Evolutionary conservation across 345 rosid genomes (phyloP), one percentile per base, ranked within the genome.

Genomic region (Aquilaria sinensis): DNA sequence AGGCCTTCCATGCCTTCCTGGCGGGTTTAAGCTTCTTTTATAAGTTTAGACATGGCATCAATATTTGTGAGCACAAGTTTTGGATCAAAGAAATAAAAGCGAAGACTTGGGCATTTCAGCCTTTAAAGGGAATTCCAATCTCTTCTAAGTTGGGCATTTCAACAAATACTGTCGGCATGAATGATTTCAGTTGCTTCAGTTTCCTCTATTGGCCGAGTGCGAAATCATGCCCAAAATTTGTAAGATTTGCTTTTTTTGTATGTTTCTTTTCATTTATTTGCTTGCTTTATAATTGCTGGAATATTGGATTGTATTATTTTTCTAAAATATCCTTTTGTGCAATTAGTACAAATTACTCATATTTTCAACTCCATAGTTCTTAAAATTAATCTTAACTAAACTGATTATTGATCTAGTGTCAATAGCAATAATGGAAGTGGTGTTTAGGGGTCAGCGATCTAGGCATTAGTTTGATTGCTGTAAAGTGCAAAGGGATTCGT

Each of bases 391-490:
- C 0, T 4, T 3, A 37, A 37, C 7, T 37, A 37, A 5, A 37
- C 43, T 37, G 43, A 37, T 37, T 9, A 5, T 2, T 9, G 8
- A 37, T 37, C 5, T 37, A 1, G 8, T 37, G 7, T 37, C 43
- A 5, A 0, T 37, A 37, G 5, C 8, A 9, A 37, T 37, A 37
- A 37, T 5, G 43, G 1, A 37, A 37, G 58, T 87, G 88, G 94
- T 84, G 94, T 69, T 64, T 82, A 48, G 78, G 85, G 12, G 82
- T 84, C 53, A 83, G 82, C 60, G 90, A 87, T 77, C 66, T 80
- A 46, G 88, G 94, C 43, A 79, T 87, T 55, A 83, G 75, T 11
- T 66, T 87, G 68, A 68, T 87, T 65, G 88, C 88, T 64, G 77
- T 87, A 10, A 87, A 87, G 80, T 87, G 94, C 47, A 80, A 64